These are phyloP conservation scores for Boletus sp. DNA, from an alignment of 768 basidiomycete species.

Conservation along the genomic window DNA sequence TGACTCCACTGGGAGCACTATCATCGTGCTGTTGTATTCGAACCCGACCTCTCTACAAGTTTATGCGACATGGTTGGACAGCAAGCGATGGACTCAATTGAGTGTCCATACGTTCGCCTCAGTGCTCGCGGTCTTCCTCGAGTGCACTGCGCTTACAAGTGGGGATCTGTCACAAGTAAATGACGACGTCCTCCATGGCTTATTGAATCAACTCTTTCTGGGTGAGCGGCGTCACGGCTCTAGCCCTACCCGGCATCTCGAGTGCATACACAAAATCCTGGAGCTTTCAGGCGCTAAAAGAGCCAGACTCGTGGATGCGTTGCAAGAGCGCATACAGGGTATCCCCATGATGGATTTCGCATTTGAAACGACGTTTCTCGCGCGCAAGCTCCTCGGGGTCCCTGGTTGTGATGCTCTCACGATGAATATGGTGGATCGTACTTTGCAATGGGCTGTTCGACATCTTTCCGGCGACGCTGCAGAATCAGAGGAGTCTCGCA, in stretches of 20 bases:
- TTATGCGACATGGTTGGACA: conserved; percentile 42
- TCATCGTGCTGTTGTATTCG: conserved; percentile 46
- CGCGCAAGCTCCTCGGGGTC: conserved; percentile 25
- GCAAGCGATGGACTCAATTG: conserved; percentile 12
- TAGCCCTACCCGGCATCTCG: neutral
- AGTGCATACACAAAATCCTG: conserved; percentile 33
- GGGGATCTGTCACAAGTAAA: conserved; percentile 21
- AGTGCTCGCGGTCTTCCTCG: conserved; percentile 49
- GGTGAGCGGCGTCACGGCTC: neutral
- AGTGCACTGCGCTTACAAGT: conserved; percentile 28
- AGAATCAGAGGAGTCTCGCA: conserved; percentile 18
- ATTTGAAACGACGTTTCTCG: conserved; percentile 34
- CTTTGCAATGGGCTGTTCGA: conserved; percentile 54
- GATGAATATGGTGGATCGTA: conserved; percentile 41
- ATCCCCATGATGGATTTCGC: conserved; percentile 29
- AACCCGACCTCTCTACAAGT: conserved; percentile 23
- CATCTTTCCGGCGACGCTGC: conserved; percentile 38
- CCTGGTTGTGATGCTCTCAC: conserved; percentile 26
- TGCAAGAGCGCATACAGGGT: conserved; percentile 30
- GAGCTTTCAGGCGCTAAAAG: conserved; percentile 23
- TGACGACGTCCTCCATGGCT: conserved; percentile 29
- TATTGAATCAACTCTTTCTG: conserved; percentile 28
- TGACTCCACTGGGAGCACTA: conserved; percentile 41
- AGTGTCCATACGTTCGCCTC: conserved; percentile 33
- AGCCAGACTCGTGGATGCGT: conserved; percentile 13